A percentile compares a stretch with the other conserved stretches of the same genome.
These are phyloP conservation scores for Kodamaea sp. DNA, from an alignment of 1,139 yeast species.

Conservation along the genomic window DNA sequence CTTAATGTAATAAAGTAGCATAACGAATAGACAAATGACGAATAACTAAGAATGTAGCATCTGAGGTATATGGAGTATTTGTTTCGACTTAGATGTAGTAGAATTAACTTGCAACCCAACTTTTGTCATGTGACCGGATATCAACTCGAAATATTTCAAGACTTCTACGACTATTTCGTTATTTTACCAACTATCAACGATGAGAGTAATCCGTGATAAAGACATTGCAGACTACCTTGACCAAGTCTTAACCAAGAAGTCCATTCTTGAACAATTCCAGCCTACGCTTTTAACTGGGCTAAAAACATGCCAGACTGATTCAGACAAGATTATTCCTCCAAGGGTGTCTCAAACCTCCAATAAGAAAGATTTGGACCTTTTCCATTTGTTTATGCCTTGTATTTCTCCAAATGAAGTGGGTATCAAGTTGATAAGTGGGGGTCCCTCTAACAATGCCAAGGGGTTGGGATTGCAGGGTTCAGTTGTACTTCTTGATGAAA, in stretches of 20 bases:
- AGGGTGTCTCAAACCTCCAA: conserved; percentile 31
- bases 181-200: no score
- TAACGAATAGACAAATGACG: no score
- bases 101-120: no score
- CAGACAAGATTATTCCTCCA: conserved; percentile 37
- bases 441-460: conserved; percentile 31
- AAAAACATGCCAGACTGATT: conserved; percentile 20
- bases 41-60: no score
- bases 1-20: no score
- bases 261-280: conserved; percentile 26
- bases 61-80: no score
- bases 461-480: conserved; percentile 54
- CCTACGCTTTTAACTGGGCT: conserved; percentile 30
- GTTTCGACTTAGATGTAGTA: no score
- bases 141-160: no score
- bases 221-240: conserved; percentile 22
- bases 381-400: conserved; percentile 68
- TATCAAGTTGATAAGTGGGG: conserved; percentile 53
- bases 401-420: conserved; percentile 50
- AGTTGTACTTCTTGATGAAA: conserved; percentile 51
- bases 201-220: conserved; percentile 33
- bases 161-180: no score
- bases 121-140: no score
- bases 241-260: conserved; percentile 16
- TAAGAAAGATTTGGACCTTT: conserved; percentile 32